Evolutionary conservation across 2,329 filamentous ascomycete genomes (phyloP), one percentile per base, ranked within the genome.

Genomic region (Trichoderma koningiopsis): DNA sequence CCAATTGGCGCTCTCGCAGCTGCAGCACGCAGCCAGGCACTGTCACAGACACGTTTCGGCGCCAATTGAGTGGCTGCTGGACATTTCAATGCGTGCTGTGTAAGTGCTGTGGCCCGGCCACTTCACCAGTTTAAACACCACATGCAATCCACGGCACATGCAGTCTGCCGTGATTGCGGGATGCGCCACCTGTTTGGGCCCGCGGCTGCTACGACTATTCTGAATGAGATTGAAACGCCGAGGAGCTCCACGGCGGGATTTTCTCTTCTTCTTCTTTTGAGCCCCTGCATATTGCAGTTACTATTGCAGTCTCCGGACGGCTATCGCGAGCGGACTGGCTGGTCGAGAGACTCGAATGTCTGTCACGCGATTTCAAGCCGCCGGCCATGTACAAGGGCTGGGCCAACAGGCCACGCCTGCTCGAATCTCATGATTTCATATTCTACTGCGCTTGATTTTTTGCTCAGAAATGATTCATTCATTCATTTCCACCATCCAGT

Each of bases 21-120:
- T 58, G 59, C 37, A 33, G 13, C 43, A 22, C 40, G 16, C 19
- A 22, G 63, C 33, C 47, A 56, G 63, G 56, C 68, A 40, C 27
- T 10, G 68, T 70, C 27, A 47, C 63, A 68, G 62, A 47, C 29
- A 49, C 35, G 57, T 68, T 70, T 70, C 68, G 65, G 62, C 60
- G 63, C 57, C 60, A 65, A 60, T 70, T 61, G 68, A 57, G 35
- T 70, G 68, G 68, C 63, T 68, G 68, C 22, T 43, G 35, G 24
- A 6, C 29, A 31, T 52, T 67, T 35, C 33, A 35, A 35, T 35
- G 33, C 33, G n/a, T 13, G 33, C 6, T 33, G 59, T 22, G 13
- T 16, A 33, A 37, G 43, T 29, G 43, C 47, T n/a, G 19, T 43
- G 60, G 43, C 24, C 24, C 60, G 31, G n/a, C 22, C 47, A 52